Base-by-base conservation (phyloP, 2,329 filamentous ascomycete species). In the Hypoxylon rubiginosum region DNA sequence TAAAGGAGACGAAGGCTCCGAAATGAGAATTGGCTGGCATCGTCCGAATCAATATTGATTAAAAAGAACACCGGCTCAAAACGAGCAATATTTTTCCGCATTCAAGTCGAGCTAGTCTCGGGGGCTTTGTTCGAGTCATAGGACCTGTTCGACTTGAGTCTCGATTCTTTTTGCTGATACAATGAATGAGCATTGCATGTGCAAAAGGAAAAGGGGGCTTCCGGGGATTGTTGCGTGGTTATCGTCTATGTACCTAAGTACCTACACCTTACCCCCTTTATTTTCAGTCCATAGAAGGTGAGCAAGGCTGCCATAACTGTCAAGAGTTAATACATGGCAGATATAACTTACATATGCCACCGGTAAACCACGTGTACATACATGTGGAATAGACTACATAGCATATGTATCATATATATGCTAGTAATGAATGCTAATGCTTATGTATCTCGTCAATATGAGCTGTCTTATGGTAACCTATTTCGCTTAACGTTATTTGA, bases 1-100 rank as follows among this genome's bases (percentile, higher is more conserved):
- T 59, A 64, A 62, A 72, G 62, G 64, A 70, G 58, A 64, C n/a
- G 64, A 68, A 70, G 51, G 59, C 62, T 72, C 71, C 68, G 70
- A 68, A 66, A 72, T 69, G 55, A 71, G 59, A 53, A 48, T 43
- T 41, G 60, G 50, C 46, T 45, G 45, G 46, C 48, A 30, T 26
- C 49, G 28, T 28, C 43, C 34, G 54, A 60, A 56, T 67, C 36
- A 67, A 54, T 58, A 56, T 65, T 65, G 55, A 63, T 65, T 67
- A 65, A 63, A 63, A 62, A 50, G 43, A 48, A 62, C 36, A 26
- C 46, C 56, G 39, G 39, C 34, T 48, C 46, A 57, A 52, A 57
- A 62, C 54, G 43, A 66, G 51, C 34, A 57, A 58, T 48, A 43
- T 36, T 62, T 24, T 64, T 64, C 66, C 61, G 57, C 58, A 60